These are phyloP conservation scores for Tuber microsphaerosporum DNA, from an alignment of 495 filamentous ascomycete species.

Conservation along the genomic window DNA sequence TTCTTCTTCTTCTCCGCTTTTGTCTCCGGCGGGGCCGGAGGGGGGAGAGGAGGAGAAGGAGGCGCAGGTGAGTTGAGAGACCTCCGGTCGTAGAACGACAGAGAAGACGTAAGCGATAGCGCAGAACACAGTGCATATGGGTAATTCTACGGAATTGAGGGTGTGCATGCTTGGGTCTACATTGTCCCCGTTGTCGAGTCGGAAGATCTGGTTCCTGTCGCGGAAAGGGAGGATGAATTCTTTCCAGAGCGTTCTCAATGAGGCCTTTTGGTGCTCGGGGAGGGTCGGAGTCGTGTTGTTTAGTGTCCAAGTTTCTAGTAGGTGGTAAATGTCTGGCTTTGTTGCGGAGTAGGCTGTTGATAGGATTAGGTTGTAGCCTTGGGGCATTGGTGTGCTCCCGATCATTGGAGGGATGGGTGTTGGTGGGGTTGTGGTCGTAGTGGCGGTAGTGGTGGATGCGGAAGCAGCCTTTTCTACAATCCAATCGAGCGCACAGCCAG, in stretches of 20 bases:
- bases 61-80: not conserved
- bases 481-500: not conserved
- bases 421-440: not conserved
- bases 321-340: conserved; percentile 7
- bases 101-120: conserved; percentile 17
- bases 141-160: not conserved
- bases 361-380: conserved; percentile 6
- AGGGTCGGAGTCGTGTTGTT: conserved; percentile 10
- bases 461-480: conserved; percentile 1
- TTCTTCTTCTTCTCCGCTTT: not conserved
- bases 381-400: not conserved
- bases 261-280: not conserved
- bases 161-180: conserved; percentile 9
- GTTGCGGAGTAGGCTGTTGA: conserved; percentile 11
- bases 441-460: not conserved
- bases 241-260: conserved; percentile 9
- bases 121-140: conserved; percentile 20
- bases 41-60: not conserved
- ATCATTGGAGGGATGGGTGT: not conserved
- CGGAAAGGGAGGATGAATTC: conserved; percentile 15
- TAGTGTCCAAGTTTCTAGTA: conserved; percentile 3
- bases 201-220: conserved; percentile 8
- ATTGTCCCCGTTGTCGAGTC: not conserved
- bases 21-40: not conserved
- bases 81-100: conserved; percentile 9